Base-by-base conservation (phyloP, 768 basidiomycete species). In the Gymnopilus junonius region DNA sequence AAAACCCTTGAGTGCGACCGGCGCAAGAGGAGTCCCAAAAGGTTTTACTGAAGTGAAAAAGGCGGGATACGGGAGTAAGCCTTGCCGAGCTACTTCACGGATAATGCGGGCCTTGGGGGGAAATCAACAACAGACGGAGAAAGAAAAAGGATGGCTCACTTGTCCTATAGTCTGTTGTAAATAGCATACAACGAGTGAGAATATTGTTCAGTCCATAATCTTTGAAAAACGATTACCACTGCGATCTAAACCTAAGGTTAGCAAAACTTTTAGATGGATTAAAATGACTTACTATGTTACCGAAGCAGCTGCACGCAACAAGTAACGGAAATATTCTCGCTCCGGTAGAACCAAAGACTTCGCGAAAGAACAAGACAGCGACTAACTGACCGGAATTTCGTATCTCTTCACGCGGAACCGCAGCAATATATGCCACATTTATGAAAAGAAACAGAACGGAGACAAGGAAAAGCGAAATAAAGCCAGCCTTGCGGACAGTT, bases 81-180 rank as follows among this genome's bases (percentile, higher is more conserved):
- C 84, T 73, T 85, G 83, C 51, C 85, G 76, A 14, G 80, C 84
- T 32, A 83, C 75, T 70, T 86, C 85, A 23, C 83, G 79, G 29
- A 85, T 74, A 48, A 84, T 72, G 39, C 84, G 78, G 14, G 81
- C 73, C 70, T 82, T 72, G 8, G 23, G 4, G 15, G 21, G 7
- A n/a, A 20, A 21, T 61, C 23, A 57, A 54, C 17, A 43, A 50
- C 1, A 17, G 6, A 39, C 27, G 8, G 35, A 25, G 34, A 21
- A 15, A 55, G 17, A 25, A 15, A 37, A 37, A 23, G 17, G 31
- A 14, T 14, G 6, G 34, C 53, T 27, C 40, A 71, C 73, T 62
- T 75, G 74, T 12, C 76, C 75, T 56, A 75, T 61, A 27, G 73
- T 75, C 75, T 72, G 23, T 8, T n/a, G 39, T 20, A 17, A 51